Base-by-base conservation (phyloP, 2,329 filamentous ascomycete species). In the Catunica adiposa region DNA sequence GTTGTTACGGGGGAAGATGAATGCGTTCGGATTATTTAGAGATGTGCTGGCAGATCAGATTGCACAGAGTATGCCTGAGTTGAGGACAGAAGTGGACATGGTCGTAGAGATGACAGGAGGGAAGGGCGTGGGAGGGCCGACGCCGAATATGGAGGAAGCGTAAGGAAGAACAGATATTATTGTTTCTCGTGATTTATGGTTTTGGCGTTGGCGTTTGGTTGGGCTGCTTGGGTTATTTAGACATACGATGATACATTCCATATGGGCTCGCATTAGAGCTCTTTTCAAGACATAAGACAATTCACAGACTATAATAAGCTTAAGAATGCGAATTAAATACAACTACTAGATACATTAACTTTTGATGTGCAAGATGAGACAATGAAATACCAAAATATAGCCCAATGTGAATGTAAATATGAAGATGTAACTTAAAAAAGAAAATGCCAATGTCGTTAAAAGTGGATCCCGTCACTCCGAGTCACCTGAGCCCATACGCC, bases 41-140 rank as follows among this genome's bases (percentile, higher is more conserved):
- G 79, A 84, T 66, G 71, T 79, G 23, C 69, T 85, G 1, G 81
- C 80, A 11, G 70, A 70, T 54, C 73, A 82, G 65, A 77, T 82
- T 66, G 68, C 68, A 40, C 66, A 66, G 40, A 77, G 77, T 17
- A 73, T 82, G 72, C 79, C 79, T 5, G 80, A 82, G 73, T 63
- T 82, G 61, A 63, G 67, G 31, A 71, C 68, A 1, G 78, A 82
- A 59, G 73, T 79, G 14, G 69, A 68, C 8, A 64, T 66, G 38
- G 74, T 82, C 7, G 60, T 80, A 5, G 70, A 68, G 59, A 71
- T 68, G 2, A 78, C 75, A 0, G 50, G 50, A 3, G 50, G 50
- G 9, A 70, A 25, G 17, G 50, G 50, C 4, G 31, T 52, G 9
- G 50, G 50, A 17, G 50, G 17, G 23, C 50, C 50, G 11, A 52